Base-by-base conservation (phyloP, 73 alveolate genomes). In the Paramecium caudatum region DNA sequence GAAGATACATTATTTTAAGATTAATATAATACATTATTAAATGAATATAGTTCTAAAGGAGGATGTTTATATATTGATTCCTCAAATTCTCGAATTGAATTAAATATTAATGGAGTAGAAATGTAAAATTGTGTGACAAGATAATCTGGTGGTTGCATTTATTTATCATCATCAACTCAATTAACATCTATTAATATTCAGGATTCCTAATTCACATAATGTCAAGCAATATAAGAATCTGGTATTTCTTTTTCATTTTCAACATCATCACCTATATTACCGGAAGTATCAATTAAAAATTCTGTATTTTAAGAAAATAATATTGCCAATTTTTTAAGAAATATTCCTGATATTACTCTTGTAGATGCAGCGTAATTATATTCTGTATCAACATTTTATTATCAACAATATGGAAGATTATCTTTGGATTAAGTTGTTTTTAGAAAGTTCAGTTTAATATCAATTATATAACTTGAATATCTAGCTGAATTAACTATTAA, bases 101-200 rank as follows among this genome's bases (percentile, higher is more conserved):
- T 74, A 16, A 41, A 2, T 0, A 9, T 74, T 12, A 68, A 74
- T 3, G 10, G 10, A 74, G 88, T 74, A 1, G 41, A 39, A n/a
- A 74, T 74, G 88, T 13, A 30, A 36, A 47, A 74, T 17, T 74
- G 88, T 19, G 68, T 74, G 15, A 37, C 88, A 12, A 65, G 83
- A 65, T 13, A 6, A 33, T 36, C 27, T 30, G 83, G 83, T 13
- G 83, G 83, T 0, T 65, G 83, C 34, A 8, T 65, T 32, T 36
- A 65, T 65, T 3, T 65, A 3, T 0, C 10, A 9, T 49, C 83
- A 32, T 65, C 83, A 32, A 65, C 83, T 5, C n/a, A 65, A 1
- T 1, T 25, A 65, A 32, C 83, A 0, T n/a, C 30, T 12, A 34
- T 65, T 33, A 34, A 13, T 0, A 55, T 55, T 6, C 23, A 21